phyloP scores from a whole-genome alignment of 352 stramenopile species.

The Globisporangium spinosum region DNA sequence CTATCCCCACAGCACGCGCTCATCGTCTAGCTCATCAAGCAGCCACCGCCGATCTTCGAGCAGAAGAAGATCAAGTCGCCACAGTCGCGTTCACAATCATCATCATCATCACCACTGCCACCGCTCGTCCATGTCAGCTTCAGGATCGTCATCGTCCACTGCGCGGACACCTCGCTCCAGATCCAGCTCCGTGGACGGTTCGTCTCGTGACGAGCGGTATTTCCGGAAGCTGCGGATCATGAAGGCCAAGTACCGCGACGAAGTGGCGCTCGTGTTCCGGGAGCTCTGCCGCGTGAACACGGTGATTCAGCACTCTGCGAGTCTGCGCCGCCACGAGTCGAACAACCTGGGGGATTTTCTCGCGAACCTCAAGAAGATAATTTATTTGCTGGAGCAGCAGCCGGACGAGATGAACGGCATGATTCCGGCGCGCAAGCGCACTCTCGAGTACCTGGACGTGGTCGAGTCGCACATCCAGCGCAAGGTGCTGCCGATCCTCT shows the following conservation, averaged over 20 bases:
- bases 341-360: conserved; percentile 82
- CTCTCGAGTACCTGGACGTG: conserved; percentile 72
- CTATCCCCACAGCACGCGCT: not conserved
- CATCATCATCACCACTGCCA: not conserved
- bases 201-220: conserved; percentile 52
- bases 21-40: conserved; percentile 19
- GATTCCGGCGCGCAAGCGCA: conserved; percentile 69
- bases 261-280: conserved; percentile 75
- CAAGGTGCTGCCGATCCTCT: conserved; percentile 78
- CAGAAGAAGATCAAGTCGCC: conserved; percentile 10
- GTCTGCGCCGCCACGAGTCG: conserved; percentile 67
- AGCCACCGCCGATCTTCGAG: conserved; percentile 18
- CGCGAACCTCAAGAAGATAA: conserved; percentile 86
- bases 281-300: conserved; percentile 79
- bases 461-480: conserved; percentile 83
- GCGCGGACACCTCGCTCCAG: conserved; percentile 1
- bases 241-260: conserved; percentile 72
- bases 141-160: conserved; percentile 4
- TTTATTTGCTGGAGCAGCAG: conserved; percentile 86
- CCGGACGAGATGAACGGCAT: conserved; percentile 68
- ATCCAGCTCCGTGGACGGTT: not conserved
- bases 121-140: not conserved
- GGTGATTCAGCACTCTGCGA: conserved; percentile 78
- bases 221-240: conserved; percentile 65
- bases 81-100: not conserved